Percentiles rank a stretch among this genome's conserved stretches.
phyloP scores from a whole-genome alignment of 2,329 filamentous ascomycete genomes.

The Tympanopsis confertula region DNA sequence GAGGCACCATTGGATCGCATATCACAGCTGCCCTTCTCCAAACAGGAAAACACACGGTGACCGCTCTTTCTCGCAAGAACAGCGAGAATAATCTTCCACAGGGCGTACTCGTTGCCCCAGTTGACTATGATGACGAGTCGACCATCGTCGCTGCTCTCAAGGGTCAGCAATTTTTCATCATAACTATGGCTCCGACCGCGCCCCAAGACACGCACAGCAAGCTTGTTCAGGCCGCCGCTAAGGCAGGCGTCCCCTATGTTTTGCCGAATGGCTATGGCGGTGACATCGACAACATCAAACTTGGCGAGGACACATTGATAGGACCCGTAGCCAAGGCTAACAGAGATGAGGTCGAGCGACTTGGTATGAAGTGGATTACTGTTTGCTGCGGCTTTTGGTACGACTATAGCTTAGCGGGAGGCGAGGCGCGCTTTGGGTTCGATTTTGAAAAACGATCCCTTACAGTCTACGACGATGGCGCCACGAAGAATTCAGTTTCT shows the following conservation, averaged over 20 bases:
- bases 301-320: constrained; percentile 19
- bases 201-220: constrained; percentile 31
- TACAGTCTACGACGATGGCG: constrained; percentile 44
- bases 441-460: constrained; percentile 27
- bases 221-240: constrained; percentile 39
- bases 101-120: constrained; percentile 24
- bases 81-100: constrained; percentile 28
- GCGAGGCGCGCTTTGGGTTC: constrained; percentile 30
- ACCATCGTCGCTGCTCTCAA: constrained; percentile 35
- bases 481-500: constrained; percentile 38
- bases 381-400: constrained; percentile 39
- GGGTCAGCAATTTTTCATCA: constrained; percentile 44
- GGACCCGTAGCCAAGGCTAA: constrained; percentile 10
- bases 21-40: constrained; percentile 27
- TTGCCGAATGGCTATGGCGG: constrained; percentile 38
- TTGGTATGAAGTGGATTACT: constrained; percentile 29
- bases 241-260: constrained; percentile 40
- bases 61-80: constrained; percentile 32
- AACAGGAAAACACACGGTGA: constrained; percentile 36
- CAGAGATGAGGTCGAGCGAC: constrained; percentile 24
- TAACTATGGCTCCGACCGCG: constrained; percentile 33
- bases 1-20: constrained; percentile 25
- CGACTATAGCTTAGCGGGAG: constrained; percentile 33
- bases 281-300: constrained; percentile 22
- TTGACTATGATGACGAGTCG: constrained; percentile 30